Conservation (phyloP, 2,329 filamentous ascomycete genomes). For the Macrophomina pseudophaseolina region DNA sequence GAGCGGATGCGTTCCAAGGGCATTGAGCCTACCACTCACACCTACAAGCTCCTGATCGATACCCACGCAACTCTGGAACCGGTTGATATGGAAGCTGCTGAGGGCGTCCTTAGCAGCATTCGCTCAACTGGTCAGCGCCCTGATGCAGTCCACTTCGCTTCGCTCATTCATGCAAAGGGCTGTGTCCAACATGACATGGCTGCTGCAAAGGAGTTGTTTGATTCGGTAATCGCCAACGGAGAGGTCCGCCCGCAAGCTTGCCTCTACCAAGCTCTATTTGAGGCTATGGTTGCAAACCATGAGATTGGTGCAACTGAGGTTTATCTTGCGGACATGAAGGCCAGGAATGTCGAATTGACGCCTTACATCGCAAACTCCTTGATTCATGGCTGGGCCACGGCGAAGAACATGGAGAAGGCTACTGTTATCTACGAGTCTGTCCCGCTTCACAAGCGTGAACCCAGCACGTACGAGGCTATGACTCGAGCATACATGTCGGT, state of each 20-base stretch:
- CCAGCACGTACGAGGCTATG: constrained; percentile 99
- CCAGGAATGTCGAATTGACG: constrained; percentile 79
- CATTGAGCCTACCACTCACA: constrained; percentile 92
- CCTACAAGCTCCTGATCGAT: constrained; percentile 96
- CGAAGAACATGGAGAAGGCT: constrained; percentile 79
- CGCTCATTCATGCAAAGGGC: constrained; percentile 92
- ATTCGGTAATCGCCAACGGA: constrained; percentile 73
- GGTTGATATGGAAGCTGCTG: constrained; percentile 84
- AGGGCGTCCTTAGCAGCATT: constrained; percentile 81
- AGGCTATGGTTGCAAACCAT: constrained; percentile 96
- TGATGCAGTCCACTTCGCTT: constrained; percentile 94
- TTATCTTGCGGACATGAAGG: constrained; percentile 76
- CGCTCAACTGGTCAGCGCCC: constrained; percentile 73
- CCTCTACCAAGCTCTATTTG: constrained; percentile 95
- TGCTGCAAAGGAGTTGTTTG: constrained; percentile 80
- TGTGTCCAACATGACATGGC: constrained; percentile 92
- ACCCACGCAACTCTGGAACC: constrained; percentile 94
- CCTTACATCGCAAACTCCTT: constrained; percentile 98
- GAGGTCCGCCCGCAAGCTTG: constrained; percentile 77
- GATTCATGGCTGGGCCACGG: constrained; percentile 93
- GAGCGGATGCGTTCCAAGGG: constrained; percentile 87
- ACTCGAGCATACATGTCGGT: constrained; percentile 87
- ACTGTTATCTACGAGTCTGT: constrained; percentile 81
- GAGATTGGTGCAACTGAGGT: constrained; percentile 72
- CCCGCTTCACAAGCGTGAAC: constrained; percentile 79